Evolutionary conservation across 768 basidiomycete genomes (phyloP).

Genomic region (Leccinellum albellum): DNA sequence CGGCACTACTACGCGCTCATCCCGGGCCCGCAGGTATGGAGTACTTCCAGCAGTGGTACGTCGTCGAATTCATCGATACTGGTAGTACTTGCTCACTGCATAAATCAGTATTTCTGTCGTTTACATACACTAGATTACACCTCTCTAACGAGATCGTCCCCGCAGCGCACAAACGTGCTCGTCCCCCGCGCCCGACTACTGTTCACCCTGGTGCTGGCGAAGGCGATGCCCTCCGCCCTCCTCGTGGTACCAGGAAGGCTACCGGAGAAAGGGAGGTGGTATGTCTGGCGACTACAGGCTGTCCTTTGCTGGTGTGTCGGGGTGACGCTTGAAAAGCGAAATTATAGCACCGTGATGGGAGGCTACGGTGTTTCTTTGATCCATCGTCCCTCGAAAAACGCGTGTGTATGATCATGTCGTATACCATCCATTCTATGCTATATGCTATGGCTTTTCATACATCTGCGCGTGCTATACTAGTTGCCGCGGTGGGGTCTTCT

Average conservation of each 20-base stretch:
- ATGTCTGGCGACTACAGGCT: slow-evolving; percentile 88
- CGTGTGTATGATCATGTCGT: not conserved
- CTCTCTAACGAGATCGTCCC: slow-evolving; percentile 95
- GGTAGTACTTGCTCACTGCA: not conserved
- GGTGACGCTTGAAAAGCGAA: slow-evolving; percentile 62
- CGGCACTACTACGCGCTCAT: slow-evolving; percentile 56
- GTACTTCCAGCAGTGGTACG: slow-evolving; percentile 65
- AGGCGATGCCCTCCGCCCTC: slow-evolving; percentile 81
- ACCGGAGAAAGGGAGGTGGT: slow-evolving; percentile 82
- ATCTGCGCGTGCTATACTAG: not conserved
- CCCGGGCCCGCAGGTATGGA: no score
- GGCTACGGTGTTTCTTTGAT: no score
- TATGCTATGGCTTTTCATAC: slow-evolving; percentile 11
- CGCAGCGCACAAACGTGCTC: slow-evolving; percentile 95
- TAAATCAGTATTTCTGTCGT: no score
- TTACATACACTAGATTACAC: slow-evolving; percentile 62
- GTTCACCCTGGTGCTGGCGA: slow-evolving; percentile 67
- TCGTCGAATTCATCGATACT: not conserved
- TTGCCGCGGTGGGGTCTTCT: no score
- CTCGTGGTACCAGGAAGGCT: slow-evolving; percentile 87
- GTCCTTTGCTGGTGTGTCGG: slow-evolving; percentile 83
- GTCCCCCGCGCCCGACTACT: slow-evolving; percentile 64
- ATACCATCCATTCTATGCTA: no score
- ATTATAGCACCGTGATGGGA: no score
- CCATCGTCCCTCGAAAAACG: no score